These are phyloP conservation scores for Arthroderma sp. DNA, from an alignment of 2,329 filamentous ascomycete species.

Conservation along the genomic window DNA sequence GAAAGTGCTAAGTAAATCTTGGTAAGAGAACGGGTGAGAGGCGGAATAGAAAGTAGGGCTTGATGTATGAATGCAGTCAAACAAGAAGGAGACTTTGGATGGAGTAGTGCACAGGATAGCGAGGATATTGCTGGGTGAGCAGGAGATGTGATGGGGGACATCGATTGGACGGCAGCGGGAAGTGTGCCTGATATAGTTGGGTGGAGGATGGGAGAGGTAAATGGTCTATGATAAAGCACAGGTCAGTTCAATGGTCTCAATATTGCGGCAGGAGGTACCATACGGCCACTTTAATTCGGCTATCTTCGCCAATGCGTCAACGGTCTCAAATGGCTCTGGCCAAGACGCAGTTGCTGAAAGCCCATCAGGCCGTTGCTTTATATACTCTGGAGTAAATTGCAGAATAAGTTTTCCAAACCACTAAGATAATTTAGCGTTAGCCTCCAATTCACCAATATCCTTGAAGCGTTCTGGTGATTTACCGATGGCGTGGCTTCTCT, in stretches of 20 bases:
- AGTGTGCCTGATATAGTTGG: slow-evolving; percentile 48
- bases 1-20: slow-evolving; percentile 57
- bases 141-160: slow-evolving; percentile 66
- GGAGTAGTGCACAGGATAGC: slow-evolving; percentile 78
- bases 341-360: slow-evolving; percentile 57
- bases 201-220: slow-evolving; percentile 76
- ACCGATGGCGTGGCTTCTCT: slow-evolving; percentile 58
- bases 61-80: slow-evolving; percentile 76
- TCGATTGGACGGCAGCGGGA: slow-evolving; percentile 53
- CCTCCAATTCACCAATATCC: neutral
- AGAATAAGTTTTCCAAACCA: slow-evolving; percentile 55
- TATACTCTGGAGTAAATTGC: slow-evolving; percentile 62
- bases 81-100: slow-evolving; percentile 80
- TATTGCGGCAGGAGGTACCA: slow-evolving; percentile 25
- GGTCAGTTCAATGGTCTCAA: slow-evolving; percentile 10
- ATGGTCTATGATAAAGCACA: slow-evolving; percentile 43
- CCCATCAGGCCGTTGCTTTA: slow-evolving; percentile 57
- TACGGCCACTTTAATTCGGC: slow-evolving; percentile 74
- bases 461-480: slow-evolving; percentile 17
- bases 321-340: slow-evolving; percentile 63
- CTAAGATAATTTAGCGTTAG: slow-evolving; percentile 16
- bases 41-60: slow-evolving; percentile 72
- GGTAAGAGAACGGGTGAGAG: slow-evolving; percentile 58
- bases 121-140: slow-evolving; percentile 78
- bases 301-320: slow-evolving; percentile 71